A percentile compares a stretch with the other conserved stretches of the same genome.
phyloP scores from a whole-genome alignment of 2,329 filamentous ascomycete genomes.

The Pseudopyrenochaeta lycopersici region DNA sequence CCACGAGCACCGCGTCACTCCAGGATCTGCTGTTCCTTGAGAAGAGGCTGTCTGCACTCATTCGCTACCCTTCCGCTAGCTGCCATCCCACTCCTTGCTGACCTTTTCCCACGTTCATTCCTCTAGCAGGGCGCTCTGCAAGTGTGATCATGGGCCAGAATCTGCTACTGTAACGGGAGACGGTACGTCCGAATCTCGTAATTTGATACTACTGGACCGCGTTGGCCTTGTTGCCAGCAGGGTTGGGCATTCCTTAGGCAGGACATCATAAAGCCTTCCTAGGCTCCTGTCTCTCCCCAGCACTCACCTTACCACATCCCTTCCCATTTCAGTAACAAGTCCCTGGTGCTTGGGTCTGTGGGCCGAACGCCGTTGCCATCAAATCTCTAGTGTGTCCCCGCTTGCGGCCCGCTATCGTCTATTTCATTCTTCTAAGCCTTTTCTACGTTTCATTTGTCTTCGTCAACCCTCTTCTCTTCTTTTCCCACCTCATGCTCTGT shows the following conservation, averaged over 20 bases:
- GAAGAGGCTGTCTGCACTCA: conserved; percentile 21
- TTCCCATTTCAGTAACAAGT: conserved; percentile 37
- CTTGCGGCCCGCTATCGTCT: conserved; percentile 36
- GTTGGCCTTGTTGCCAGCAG: conserved; percentile 23
- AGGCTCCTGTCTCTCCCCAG: conserved; percentile 22
- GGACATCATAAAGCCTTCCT: conserved; percentile 35
- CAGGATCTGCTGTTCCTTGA: conserved; percentile 24
- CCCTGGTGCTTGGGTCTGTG: conserved; percentile 32
- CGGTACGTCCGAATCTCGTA: conserved; percentile 41
- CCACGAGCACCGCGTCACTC: conserved; percentile 33
- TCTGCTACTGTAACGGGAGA: conserved; percentile 32
- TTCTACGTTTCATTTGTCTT: conserved; percentile 20
- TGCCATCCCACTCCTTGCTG: conserved; percentile 27
- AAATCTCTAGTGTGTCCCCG: conserved; percentile 37
- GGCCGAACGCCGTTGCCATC: conserved; percentile 36
- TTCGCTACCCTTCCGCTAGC: conserved; percentile 27
- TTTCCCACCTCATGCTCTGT: conserved; percentile 28
- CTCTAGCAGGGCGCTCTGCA: conserved; percentile 33
- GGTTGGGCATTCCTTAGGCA: conserved; percentile 36
- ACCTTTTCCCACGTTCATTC: conserved; percentile 28
- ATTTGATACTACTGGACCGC: conserved; percentile 31
- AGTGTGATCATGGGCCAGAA: conserved; percentile 42
- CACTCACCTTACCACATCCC: conserved; percentile 32
- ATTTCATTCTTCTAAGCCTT: conserved; percentile 33
- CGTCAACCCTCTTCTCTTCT: conserved; percentile 7